These are phyloP conservation scores for Ramularia endophylla DNA, from an alignment of 2,329 filamentous ascomycete species.

Conservation along the genomic window DNA sequence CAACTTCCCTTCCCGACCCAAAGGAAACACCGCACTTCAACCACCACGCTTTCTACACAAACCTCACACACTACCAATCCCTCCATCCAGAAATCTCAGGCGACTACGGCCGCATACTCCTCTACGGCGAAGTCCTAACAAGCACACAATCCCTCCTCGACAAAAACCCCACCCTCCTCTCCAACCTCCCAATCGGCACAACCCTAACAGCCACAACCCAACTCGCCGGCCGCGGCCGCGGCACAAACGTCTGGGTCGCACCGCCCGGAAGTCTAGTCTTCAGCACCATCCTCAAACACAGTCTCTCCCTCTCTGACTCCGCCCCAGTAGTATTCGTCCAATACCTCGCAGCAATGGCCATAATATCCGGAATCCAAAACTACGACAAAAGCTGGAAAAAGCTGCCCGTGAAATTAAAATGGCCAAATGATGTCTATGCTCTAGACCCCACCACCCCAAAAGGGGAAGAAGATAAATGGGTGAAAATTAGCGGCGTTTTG, in stretches of 20 bases:
- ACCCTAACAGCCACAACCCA: constrained; percentile 83
- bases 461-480: constrained; percentile 63
- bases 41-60: constrained; percentile 70
- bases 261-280: constrained; percentile 82
- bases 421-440: constrained; percentile 83
- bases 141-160: constrained; percentile 92
- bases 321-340: constrained; percentile 90
- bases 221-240: constrained; percentile 79
- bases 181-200: constrained; percentile 75
- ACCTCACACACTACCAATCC: constrained; percentile 61
- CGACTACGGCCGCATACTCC: constrained; percentile 67
- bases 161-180: constrained; percentile 78
- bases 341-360: constrained; percentile 83
- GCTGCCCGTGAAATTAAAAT: constrained; percentile 82
- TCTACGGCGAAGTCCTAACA: constrained; percentile 89
- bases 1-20: constrained; percentile 58
- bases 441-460: constrained; percentile 25
- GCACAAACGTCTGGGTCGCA: constrained; percentile 90
- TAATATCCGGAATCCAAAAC: constrained; percentile 72
- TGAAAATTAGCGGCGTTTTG: constrained; percentile 90
- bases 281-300: constrained; percentile 81
- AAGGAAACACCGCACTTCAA: constrained; percentile 82
- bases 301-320: constrained; percentile 61
- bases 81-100: constrained; percentile 44
- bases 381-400: constrained; percentile 71